phyloP scores from a whole-genome alignment of 257 asterid genomes.

The Capsicum baccatum region DNA sequence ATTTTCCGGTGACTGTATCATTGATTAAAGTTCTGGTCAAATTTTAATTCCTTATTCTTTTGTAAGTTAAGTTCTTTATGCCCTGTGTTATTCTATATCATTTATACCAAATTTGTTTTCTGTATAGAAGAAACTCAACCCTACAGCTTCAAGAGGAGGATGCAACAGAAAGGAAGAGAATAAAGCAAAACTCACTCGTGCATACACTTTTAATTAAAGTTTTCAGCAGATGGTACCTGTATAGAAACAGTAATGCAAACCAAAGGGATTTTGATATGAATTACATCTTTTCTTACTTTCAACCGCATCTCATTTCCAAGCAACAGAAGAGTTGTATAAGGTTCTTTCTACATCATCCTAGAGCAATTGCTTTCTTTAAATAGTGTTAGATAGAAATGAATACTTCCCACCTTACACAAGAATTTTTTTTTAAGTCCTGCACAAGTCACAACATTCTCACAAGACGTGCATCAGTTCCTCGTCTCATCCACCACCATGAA shows the following conservation, averaged over 20 bases:
- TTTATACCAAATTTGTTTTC: not conserved
- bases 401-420: not conserved
- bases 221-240: not conserved
- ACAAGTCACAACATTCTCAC: not conserved
- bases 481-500: not conserved
- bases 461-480: not conserved
- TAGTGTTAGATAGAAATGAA: not conserved
- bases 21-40: not conserved
- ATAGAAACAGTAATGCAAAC: not conserved
- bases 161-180: not conserved
- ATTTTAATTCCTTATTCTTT: not conserved
- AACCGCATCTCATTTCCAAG: not conserved
- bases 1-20: not conserved
- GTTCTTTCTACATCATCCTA: not conserved
- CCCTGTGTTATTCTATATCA: not conserved
- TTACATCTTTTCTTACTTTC: not conserved
- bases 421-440: not conserved
- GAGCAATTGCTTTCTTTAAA: not conserved
- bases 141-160: conserved; percentile 8
- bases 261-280: not conserved
- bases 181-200: not conserved
- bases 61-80: not conserved
- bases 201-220: not conserved
- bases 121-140: not conserved
- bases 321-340: not conserved